These are phyloP conservation scores for Chaetomium globosum DNA, from an alignment of 2,329 filamentous ascomycete species.

Conservation along the genomic window DNA sequence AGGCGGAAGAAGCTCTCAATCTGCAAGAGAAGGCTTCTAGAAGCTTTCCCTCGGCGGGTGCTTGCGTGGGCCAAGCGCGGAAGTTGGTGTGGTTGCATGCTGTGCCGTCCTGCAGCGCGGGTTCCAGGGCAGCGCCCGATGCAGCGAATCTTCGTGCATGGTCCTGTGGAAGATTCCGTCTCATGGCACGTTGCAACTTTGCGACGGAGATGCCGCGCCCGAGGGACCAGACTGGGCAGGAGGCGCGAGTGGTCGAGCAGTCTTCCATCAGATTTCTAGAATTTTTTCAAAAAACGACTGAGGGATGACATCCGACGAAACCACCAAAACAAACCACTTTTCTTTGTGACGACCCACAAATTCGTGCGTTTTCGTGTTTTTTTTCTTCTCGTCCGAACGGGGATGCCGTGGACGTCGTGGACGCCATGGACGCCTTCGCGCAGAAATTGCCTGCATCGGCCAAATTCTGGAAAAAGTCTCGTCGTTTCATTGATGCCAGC, in stretches of 20 bases:
- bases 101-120: constrained; percentile 18
- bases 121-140: not conserved
- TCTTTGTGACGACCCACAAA: constrained; percentile 6
- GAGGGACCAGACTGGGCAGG: constrained; percentile 22
- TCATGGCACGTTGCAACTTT: constrained; percentile 2
- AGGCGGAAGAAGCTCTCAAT: constrained; percentile 12
- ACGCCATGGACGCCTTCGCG: not conserved
- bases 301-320: not conserved
- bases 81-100: constrained; percentile 12
- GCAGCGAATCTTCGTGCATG: constrained; percentile 13
- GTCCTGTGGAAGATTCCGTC: constrained; percentile 17
- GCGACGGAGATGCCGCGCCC: constrained; percentile 20
- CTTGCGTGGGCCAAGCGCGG: not conserved
- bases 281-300: not conserved
- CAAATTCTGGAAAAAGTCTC: not conserved
- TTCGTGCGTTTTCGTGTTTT: not conserved
- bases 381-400: not conserved
- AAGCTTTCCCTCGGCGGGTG: constrained; percentile 22
- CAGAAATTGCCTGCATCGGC: constrained; percentile 7
- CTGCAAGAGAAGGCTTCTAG: constrained; percentile 27
- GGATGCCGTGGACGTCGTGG: too few relatives aligned
- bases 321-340: not conserved
- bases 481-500: constrained; percentile 11
- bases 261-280: constrained; percentile 14
- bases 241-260: not conserved